Evolutionary conservation across 257 asterid species (phyloP).

Genomic region (Parsonsia alboflavescens): DNA sequence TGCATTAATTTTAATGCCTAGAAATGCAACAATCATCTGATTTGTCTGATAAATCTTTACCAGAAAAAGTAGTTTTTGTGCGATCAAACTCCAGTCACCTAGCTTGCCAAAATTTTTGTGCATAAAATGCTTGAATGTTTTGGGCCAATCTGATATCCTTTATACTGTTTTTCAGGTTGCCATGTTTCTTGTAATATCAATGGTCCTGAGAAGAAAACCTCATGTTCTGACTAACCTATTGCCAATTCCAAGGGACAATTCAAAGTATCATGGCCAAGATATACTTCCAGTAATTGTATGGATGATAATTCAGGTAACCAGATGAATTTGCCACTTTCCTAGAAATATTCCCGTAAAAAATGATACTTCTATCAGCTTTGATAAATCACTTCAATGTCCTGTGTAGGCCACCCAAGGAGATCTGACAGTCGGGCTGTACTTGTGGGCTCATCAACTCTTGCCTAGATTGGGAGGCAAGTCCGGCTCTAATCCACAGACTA

Average conservation of each 20-base stretch:
- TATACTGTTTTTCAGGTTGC: slow-evolving; percentile 52
- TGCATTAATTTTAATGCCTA: neutral
- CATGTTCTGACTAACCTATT: slow-evolving; percentile 48
- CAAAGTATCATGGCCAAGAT: slow-evolving; percentile 78
- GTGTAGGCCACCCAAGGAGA: slow-evolving; percentile 73
- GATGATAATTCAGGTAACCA: slow-evolving; percentile 68
- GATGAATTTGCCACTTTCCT: neutral
- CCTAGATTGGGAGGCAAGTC: slow-evolving; percentile 70
- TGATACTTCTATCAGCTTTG: neutral
- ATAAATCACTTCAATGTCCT: slow-evolving; percentile 15
- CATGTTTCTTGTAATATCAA: slow-evolving; percentile 54
- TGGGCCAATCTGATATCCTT: neutral
- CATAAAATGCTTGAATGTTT: neutral
- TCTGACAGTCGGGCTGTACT: slow-evolving; percentile 55
- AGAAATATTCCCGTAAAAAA: neutral
- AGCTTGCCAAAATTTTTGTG: neutral
- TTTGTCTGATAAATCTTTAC: neutral
- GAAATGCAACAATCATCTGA: neutral
- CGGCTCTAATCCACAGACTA: slow-evolving; percentile 62
- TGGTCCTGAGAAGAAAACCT: slow-evolving; percentile 78
- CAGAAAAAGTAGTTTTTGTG: neutral
- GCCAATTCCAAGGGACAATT: slow-evolving; percentile 49
- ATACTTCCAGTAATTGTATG: slow-evolving; percentile 60
- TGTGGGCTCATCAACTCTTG: slow-evolving; percentile 39
- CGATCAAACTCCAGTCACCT: neutral